These are phyloP conservation scores for Aureobasidium pullulans DNA, from an alignment of 2,329 filamentous ascomycete species.

Conservation along the genomic window DNA sequence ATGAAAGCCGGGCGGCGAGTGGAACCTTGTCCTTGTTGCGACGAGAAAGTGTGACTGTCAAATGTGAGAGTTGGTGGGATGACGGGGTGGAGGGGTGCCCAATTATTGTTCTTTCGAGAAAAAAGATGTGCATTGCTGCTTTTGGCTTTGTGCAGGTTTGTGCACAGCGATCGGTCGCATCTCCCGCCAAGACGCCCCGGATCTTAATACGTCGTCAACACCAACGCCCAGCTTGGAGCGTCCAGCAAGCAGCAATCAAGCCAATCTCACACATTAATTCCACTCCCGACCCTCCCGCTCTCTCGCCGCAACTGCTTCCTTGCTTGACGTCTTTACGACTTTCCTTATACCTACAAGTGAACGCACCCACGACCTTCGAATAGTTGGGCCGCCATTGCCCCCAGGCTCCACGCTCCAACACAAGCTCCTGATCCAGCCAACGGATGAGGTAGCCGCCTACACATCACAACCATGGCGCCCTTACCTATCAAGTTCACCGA, in stretches of 20 bases:
- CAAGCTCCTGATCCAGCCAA: conserved; percentile 16
- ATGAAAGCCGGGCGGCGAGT: background rate
- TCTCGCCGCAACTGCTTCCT: background rate
- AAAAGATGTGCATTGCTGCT: background rate
- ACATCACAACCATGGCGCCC: conserved; percentile 48
- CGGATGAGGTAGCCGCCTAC: conserved; percentile 15
- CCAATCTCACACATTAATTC: background rate
- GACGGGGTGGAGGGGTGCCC: conserved; percentile 9
- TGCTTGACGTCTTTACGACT: conserved; percentile 25
- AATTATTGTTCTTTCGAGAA: background rate
- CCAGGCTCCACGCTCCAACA: background rate
- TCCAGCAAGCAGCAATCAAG: background rate
- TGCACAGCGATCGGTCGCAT: background rate
- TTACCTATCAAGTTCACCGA: conserved; percentile 91
- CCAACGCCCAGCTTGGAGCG: background rate
- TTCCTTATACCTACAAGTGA: conserved; percentile 21
- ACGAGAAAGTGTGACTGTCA: background rate
- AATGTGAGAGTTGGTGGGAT: background rate
- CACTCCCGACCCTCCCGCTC: background rate
- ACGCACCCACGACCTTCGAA: background rate
- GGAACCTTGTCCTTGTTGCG: background rate
- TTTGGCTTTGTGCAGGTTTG: background rate
- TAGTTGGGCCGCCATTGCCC: conserved; percentile 8
- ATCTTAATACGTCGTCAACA: conserved; percentile 3
- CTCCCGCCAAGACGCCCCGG: background rate